Conservation (phyloP, 495 filamentous ascomycete genomes). For the Penicillium manginii region DNA sequence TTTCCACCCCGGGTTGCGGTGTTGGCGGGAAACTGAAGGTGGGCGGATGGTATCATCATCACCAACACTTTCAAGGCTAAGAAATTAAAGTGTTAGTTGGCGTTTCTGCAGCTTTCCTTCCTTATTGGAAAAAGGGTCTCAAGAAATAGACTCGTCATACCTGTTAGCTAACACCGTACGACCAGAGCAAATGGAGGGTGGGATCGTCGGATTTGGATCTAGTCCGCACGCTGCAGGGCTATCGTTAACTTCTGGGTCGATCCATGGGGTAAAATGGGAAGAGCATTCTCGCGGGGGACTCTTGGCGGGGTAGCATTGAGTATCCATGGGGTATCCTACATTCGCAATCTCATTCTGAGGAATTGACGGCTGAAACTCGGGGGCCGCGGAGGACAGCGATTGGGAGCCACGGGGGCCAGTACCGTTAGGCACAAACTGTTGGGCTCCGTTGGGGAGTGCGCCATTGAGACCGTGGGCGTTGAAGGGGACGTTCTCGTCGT, state of each 20-base stretch:
- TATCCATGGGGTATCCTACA: slow-evolving; percentile 44
- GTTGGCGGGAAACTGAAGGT: not conserved
- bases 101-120: not conserved
- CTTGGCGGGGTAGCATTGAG: slow-evolving; percentile 24
- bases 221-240: slow-evolving; percentile 37
- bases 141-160: not conserved
- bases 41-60: not conserved
- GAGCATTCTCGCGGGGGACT: not conserved
- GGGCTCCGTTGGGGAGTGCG: slow-evolving; percentile 20
- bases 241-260: slow-evolving; percentile 59
- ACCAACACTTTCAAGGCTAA: not conserved
- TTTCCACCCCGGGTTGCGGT: not conserved
- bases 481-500: slow-evolving; percentile 30
- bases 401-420: slow-evolving; percentile 45
- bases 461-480: slow-evolving; percentile 38
- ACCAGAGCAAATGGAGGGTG: slow-evolving; percentile 11
- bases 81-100: not conserved
- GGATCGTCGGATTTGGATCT: slow-evolving; percentile 18
- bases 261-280: slow-evolving; percentile 36
- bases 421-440: slow-evolving; percentile 42
- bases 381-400: slow-evolving; percentile 73
- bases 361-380: slow-evolving; percentile 71
- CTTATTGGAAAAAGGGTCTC: slow-evolving; percentile 17
- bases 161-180: slow-evolving; percentile 1
- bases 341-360: slow-evolving; percentile 45